phyloP scores from a whole-genome alignment of 352 stramenopile species.

The Phytophthora pisi region DNA sequence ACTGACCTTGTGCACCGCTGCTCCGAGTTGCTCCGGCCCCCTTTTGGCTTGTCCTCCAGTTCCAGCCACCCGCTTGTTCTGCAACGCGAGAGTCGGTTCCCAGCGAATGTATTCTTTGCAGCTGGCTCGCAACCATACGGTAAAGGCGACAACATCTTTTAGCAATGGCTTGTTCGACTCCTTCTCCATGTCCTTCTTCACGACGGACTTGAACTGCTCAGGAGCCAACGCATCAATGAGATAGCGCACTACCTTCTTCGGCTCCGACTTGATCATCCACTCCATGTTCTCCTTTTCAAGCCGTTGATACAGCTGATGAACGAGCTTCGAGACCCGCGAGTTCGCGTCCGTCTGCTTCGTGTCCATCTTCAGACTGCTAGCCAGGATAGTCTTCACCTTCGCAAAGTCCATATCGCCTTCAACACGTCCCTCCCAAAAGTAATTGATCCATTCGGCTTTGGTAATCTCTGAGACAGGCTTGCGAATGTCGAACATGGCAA shows the following conservation, averaged over 20 bases:
- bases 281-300: conserved; percentile 16
- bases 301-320: conserved; percentile 4
- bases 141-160: conserved; percentile 1
- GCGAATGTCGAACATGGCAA: too few relatives aligned
- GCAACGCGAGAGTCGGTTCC: too few relatives aligned
- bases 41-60: too few relatives aligned
- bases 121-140: neutral
- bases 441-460: neutral
- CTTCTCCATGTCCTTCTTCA: neutral
- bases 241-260: conserved; percentile 4
- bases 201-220: conserved; percentile 1
- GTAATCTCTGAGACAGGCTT: too few relatives aligned
- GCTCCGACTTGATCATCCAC: conserved; percentile 12
- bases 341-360: neutral
- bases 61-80: too few relatives aligned
- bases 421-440: neutral
- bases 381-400: neutral
- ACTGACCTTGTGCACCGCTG: too few relatives aligned
- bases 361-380: neutral
- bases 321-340: conserved; percentile 11
- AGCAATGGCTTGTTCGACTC: conserved; percentile 7
- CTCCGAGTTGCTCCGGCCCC: too few relatives aligned
- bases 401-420: neutral
- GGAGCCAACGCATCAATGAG: conserved; percentile 3
- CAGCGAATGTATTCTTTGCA: too few relatives aligned